Evolutionary conservation across 768 basidiomycete species (phyloP).

Genomic region (Daedaleopsis nitida): DNA sequence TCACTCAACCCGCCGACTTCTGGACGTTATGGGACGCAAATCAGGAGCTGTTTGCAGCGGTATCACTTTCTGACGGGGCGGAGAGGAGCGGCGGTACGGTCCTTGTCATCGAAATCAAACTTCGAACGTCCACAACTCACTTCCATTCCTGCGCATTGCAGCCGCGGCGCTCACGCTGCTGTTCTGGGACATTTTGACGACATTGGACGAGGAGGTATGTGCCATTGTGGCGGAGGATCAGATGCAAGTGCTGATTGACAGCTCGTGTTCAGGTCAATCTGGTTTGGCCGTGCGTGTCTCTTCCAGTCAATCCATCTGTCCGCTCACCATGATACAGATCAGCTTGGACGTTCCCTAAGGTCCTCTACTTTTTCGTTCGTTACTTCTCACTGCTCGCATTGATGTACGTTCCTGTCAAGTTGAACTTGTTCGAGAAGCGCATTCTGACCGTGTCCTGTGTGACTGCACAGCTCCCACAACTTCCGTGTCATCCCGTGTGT

Average conservation of each 20-base stretch:
- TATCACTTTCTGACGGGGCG: not conserved
- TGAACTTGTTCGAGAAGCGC: not conserved
- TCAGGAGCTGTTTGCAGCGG: conserved; percentile 2
- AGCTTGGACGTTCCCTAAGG: conserved; percentile 16
- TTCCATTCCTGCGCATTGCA: not conserved
- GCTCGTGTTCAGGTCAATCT: conserved; percentile 5
- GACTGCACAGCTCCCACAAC: conserved; percentile 10
- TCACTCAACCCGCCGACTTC: not conserved
- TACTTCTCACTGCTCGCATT: conserved; percentile 16
- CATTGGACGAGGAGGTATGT: conserved; percentile 17
- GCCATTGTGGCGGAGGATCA: not conserved
- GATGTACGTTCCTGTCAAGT: conserved; percentile 5
- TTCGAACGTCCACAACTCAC: not conserved
- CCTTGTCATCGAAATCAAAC: not conserved
- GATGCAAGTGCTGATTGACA: not conserved
- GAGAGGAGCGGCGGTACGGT: not conserved
- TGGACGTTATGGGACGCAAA: not conserved
- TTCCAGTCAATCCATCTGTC: not conserved
- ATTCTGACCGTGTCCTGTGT: not conserved
- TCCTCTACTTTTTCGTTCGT: conserved; percentile 17
- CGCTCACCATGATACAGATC: conserved; percentile 3
- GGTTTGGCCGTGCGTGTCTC: conserved; percentile 18
- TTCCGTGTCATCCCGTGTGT: conserved; percentile 8
- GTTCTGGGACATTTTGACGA: conserved; percentile 16
- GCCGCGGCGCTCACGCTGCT: conserved; percentile 17